Conservation (phyloP, 441 rosid genomes). For the Jatropha podagrica region DNA sequence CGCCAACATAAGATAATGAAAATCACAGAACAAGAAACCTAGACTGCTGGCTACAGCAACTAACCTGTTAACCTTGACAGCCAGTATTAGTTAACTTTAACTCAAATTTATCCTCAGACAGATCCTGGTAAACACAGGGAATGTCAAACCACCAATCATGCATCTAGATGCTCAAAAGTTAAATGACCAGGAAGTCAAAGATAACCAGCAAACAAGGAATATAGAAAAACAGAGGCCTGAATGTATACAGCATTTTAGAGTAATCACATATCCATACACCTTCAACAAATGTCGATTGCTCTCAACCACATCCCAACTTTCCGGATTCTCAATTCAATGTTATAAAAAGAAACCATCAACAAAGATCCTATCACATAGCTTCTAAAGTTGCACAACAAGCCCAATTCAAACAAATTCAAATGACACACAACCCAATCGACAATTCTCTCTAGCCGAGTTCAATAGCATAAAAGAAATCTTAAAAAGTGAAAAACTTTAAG, state of each 20-base stretch:
- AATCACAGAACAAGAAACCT: not conserved
- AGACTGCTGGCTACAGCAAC: not conserved
- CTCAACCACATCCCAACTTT: not conserved
- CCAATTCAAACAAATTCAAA: constrained; percentile 1
- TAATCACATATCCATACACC: not conserved
- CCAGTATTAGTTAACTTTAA: not conserved
- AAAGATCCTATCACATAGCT: not conserved
- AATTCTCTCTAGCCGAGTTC: not conserved
- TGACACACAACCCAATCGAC: not conserved
- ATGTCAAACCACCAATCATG: not conserved
- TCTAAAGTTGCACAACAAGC: not conserved
- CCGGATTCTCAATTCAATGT: not conserved
- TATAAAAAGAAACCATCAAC: not conserved
- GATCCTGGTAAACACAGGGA: not conserved
- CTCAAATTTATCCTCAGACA: constrained; percentile 3
- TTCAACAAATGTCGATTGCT: not conserved
- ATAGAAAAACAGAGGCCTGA: not conserved
- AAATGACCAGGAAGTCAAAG: not conserved
- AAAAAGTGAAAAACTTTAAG: not conserved
- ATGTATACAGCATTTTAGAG: not conserved
- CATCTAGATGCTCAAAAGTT: not conserved
- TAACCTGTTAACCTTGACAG: not conserved
- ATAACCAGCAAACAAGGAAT: not conserved
- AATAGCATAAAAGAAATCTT: constrained; percentile 2
- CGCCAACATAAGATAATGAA: not conserved